phyloP scores from a whole-genome alignment of 495 filamentous ascomycete species.

The Aspergillus conjunctus region DNA sequence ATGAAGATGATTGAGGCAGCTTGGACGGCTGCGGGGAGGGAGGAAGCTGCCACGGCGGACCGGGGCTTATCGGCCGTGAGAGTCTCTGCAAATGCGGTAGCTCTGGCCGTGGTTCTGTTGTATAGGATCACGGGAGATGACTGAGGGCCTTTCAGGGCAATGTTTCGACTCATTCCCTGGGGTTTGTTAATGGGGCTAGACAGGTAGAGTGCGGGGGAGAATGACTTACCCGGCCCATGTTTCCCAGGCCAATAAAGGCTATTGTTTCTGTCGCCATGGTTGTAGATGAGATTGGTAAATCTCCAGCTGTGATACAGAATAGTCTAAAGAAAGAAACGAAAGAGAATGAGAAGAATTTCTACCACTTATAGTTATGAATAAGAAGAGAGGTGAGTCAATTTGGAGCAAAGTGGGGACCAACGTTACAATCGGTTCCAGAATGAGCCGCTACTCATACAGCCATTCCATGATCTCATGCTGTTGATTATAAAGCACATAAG shows the following conservation, averaged over 20 bases:
- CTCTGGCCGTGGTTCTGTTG: slow-evolving; percentile 71
- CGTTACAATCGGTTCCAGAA: slow-evolving; percentile 2
- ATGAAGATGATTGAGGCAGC: slow-evolving; percentile 79
- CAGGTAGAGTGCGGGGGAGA: slow-evolving; percentile 4
- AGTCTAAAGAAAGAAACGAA: neutral
- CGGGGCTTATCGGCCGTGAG: slow-evolving; percentile 53
- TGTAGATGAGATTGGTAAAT: slow-evolving; percentile 1
- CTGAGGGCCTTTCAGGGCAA: slow-evolving; percentile 74
- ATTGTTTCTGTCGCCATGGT: slow-evolving; percentile 32
- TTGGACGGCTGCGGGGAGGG: slow-evolving; percentile 65
- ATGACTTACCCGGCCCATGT: slow-evolving; percentile 79
- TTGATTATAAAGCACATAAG: neutral
- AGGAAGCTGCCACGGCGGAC: slow-evolving; percentile 55
- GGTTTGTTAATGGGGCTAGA: slow-evolving; percentile 24
- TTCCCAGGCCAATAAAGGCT: slow-evolving; percentile 86
- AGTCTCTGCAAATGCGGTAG: slow-evolving; percentile 55
- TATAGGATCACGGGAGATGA: slow-evolving; percentile 70
- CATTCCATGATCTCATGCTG: neutral
- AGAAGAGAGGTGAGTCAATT: neutral
- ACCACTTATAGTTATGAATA: neutral
- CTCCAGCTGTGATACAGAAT: neutral
- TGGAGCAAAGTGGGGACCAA: neutral
- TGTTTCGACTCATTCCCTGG: slow-evolving; percentile 84
- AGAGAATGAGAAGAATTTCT: neutral
- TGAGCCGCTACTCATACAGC: neutral